These are phyloP conservation scores for Penicillium concentricum DNA, from an alignment of 2,329 filamentous ascomycete species.

Conservation along the genomic window DNA sequence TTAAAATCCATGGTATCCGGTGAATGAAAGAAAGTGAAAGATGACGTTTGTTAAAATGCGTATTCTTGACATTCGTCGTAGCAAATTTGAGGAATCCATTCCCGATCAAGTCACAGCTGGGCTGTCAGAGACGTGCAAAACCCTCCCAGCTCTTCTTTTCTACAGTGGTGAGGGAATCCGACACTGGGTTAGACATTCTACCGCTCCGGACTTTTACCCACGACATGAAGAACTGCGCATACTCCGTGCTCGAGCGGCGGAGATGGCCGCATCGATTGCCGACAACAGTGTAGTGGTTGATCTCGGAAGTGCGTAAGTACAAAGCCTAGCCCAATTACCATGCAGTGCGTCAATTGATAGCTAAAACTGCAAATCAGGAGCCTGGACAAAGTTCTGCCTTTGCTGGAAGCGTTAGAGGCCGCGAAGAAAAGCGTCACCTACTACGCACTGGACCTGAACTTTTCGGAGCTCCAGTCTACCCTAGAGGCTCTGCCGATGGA, in stretches of 20 bases:
- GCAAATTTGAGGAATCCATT: not conserved
- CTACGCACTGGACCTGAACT: not conserved
- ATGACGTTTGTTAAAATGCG: too few species aligned
- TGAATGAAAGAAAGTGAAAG: too few species aligned
- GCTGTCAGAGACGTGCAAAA: not conserved
- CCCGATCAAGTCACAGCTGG: not conserved
- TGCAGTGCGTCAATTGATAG: too few species aligned
- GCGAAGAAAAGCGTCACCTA: not conserved
- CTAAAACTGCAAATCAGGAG: too few species aligned
- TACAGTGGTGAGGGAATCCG: not conserved
- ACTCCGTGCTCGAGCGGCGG: not conserved
- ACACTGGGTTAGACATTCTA: not conserved
- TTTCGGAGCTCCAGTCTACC: not conserved
- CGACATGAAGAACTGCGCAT: conserved; percentile 1
- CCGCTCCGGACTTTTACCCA: not conserved
- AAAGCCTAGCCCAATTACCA: too few species aligned
- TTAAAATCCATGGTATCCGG: too few species aligned
- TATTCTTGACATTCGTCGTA: not conserved
- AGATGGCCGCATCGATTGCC: not conserved
- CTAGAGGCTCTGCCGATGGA: not conserved
- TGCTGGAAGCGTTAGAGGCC: not conserved
- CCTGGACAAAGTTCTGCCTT: not conserved
- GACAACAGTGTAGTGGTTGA: not conserved
- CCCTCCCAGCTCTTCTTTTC: not conserved
- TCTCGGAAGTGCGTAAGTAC: not conserved